Percentiles rank a stretch among this genome's conserved stretches.
Evolutionary conservation across 2,329 filamentous ascomycete species (phyloP).

Genomic region (Phialocephala subalpina): DNA sequence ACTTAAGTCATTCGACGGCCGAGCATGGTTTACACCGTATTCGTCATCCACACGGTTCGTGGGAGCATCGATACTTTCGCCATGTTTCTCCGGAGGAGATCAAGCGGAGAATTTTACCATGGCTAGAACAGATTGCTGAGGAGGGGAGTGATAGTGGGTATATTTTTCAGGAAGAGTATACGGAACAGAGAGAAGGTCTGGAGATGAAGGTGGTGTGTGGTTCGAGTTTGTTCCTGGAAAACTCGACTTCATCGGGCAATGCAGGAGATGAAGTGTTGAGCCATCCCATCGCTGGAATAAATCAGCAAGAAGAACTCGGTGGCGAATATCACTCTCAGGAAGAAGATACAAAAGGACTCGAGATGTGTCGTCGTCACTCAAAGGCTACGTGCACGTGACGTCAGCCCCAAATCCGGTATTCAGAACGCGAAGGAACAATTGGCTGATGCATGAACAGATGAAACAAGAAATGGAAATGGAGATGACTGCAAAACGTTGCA

Average conservation of each 20-base stretch:
- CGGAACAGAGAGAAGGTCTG: background rate
- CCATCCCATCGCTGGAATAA: background rate
- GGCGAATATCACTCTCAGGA: background rate
- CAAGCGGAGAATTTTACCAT: background rate
- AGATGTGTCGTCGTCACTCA: background rate
- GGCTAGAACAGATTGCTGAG: background rate
- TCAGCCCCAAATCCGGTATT: background rate
- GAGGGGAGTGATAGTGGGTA: background rate
- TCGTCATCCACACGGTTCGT: background rate
- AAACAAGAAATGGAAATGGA: background rate
- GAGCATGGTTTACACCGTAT: background rate
- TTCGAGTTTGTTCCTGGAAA: too few species aligned
- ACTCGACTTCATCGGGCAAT: too few species aligned
- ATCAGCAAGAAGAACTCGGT: background rate
- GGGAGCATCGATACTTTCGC: background rate
- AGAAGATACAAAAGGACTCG: background rate
- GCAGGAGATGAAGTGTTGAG: too few species aligned
- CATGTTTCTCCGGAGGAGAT: background rate
- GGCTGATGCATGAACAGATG: background rate
- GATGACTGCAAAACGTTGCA: background rate
- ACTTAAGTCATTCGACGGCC: background rate
- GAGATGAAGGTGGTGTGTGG: background rate
- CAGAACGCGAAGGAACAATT: background rate
- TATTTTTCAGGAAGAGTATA: background rate
- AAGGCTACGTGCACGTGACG: background rate